phyloP scores from a whole-genome alignment of 2,329 filamentous ascomycete species.

The Calonectria pauciramosa region DNA sequence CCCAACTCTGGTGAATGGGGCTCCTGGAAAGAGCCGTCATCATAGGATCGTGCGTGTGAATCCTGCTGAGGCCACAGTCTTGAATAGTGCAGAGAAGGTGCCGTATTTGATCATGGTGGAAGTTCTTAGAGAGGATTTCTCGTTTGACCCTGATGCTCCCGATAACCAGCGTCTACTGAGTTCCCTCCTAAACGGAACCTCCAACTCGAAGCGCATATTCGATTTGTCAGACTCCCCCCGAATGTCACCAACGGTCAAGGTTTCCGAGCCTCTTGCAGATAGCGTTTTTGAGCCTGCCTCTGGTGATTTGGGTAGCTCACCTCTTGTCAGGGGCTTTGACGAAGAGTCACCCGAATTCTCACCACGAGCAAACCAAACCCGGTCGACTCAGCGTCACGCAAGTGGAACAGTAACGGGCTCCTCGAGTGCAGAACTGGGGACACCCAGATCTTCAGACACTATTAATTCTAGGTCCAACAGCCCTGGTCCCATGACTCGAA shows the following conservation, averaged over 20 bases:
- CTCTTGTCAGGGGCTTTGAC: slow-evolving; percentile 72
- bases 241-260: slow-evolving; percentile 57
- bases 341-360: slow-evolving; percentile 57
- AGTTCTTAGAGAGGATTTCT: slow-evolving; percentile 84
- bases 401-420: slow-evolving; percentile 74
- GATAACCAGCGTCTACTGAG: slow-evolving; percentile 78
- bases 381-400: slow-evolving; percentile 67
- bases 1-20: slow-evolving; percentile 78
- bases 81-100: slow-evolving; percentile 90
- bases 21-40: slow-evolving; percentile 81
- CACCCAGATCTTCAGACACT: slow-evolving; percentile 78
- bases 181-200: slow-evolving; percentile 70
- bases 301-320: slow-evolving; percentile 82
- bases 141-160: slow-evolving; percentile 80
- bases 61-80: slow-evolving; percentile 84
- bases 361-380: slow-evolving; percentile 46
- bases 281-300: slow-evolving; percentile 88
- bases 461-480: slow-evolving; percentile 78
- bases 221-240: slow-evolving; percentile 76
- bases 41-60: slow-evolving; percentile 88
- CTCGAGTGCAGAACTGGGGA: slow-evolving; percentile 71
- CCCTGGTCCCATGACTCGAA: slow-evolving; percentile 68
- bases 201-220: slow-evolving; percentile 72
- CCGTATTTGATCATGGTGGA: slow-evolving; percentile 90
- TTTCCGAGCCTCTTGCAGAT: slow-evolving; percentile 66